A percentile compares a stretch with the other conserved stretches of the same genome.
Conservation (phyloP, 306 rosid species). For the Casuarina equisetifolia region DNA sequence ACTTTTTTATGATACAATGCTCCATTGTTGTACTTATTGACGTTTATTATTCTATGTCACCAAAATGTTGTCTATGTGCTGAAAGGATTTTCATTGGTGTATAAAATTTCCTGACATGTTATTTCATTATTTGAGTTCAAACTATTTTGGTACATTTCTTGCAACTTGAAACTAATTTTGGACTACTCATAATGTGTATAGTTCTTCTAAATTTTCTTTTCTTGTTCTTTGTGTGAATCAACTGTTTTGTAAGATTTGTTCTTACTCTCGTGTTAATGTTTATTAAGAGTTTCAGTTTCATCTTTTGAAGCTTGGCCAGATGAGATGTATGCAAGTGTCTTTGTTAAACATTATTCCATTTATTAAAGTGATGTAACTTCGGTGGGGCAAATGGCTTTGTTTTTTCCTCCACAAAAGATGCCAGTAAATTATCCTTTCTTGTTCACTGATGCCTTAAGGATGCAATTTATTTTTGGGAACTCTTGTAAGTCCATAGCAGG, state of each 20-base stretch:
- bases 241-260: background rate
- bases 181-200: background rate
- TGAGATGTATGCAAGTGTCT: no score
- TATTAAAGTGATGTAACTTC: no score
- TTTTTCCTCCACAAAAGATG: background rate
- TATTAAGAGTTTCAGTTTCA: background rate
- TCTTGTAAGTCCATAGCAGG: background rate
- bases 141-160: background rate
- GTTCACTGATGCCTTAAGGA: background rate
- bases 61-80: background rate
- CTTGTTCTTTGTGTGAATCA: background rate
- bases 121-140: background rate
- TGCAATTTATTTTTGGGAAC: no score
- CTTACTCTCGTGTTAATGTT: no score
- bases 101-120: background rate
- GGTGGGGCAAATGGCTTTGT: background rate
- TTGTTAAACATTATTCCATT: no score
- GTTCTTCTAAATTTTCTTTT: background rate
- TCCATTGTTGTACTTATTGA: background rate
- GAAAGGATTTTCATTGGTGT: background rate
- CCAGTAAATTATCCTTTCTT: no score
- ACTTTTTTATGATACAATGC: background rate
- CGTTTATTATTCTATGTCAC: background rate
- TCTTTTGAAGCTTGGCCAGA: background rate
- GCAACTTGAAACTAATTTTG: background rate